Base-by-base conservation (phyloP, 495 filamentous ascomycete species). In the Penicillium alfredii region DNA sequence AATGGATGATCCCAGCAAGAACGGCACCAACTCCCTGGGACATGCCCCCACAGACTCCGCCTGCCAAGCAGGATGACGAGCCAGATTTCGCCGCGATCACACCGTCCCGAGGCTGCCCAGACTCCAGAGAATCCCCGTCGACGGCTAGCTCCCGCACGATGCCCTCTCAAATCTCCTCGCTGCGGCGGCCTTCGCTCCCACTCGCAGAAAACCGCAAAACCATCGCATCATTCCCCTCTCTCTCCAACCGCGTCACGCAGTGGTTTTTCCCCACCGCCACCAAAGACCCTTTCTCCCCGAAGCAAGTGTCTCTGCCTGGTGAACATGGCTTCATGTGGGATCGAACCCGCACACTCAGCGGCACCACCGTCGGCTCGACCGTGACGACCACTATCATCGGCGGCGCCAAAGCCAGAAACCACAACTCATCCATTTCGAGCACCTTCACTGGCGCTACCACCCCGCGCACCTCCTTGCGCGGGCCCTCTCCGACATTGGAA, bases 341-440 rank as follows among this genome's bases (percentile, higher is more conserved):
- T 22, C 58, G 60, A 41, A 51, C 57, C 23, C 66, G 63, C 24
- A 67, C 63, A 1, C 32, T 64, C 20, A 71, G 66, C 32, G 63
- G 64, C 10, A 63, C 61, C 8, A 68, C 66, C 4, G 36, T 64
- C 26, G 49, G 44, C 8, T 63, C 66, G 3, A 47, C 47, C 8
- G 40, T 51, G 4, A 61, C 55, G n/a, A 53, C 42, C 34, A 36
- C 53, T n/a, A n/a, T n/a, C 17, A 51, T 49, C 10, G 43, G 45
- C 1, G 41, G 37, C 9, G 19, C 39, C 0, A 37, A 32, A 12
- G 17, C 28, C 11, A 46, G 55, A 27, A 30, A 42, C 11, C 25
- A 55, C 35, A 53, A 56, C 17, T 41, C 47, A 6, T 64, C 60
- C 0, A 30, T 58, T 14, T 63, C 63, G 5, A 61, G 58, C 23